A percentile compares a stretch with the other conserved stretches of the same genome.
These are phyloP conservation scores for Luffa aegyptiaca DNA, from an alignment of 306 rosid species.

Conservation along the genomic window DNA sequence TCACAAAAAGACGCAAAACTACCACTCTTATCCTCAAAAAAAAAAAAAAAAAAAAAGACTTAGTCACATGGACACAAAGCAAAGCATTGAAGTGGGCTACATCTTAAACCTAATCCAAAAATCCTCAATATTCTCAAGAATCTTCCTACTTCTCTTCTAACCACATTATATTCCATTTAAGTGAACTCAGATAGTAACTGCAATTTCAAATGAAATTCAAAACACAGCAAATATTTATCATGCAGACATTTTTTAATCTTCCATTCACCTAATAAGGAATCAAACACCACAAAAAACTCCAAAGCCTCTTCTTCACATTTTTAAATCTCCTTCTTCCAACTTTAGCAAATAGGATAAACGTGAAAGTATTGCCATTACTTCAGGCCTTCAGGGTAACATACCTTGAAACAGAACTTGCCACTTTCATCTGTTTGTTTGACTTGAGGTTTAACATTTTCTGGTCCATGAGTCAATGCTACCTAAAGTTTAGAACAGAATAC, in stretches of 20 bases:
- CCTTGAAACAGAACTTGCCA: slow-evolving; percentile 95
- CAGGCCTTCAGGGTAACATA: slow-evolving; percentile 22
- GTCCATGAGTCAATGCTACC: slow-evolving; percentile 99
- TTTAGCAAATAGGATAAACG: neutral
- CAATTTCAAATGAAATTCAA: neutral
- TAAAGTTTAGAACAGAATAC: slow-evolving; percentile 18
- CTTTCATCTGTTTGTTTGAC: slow-evolving; percentile 66
- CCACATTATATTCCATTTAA: neutral
- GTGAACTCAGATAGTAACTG: neutral
- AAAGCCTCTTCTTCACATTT: slow-evolving; percentile 11
- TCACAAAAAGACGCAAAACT: too few species aligned
- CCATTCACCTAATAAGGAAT: neutral
- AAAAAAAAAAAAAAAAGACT: too few species aligned
- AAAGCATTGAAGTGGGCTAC: neutral
- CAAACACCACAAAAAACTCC: neutral
- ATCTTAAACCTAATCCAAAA: neutral
- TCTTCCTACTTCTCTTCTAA: neutral
- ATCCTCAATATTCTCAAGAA: neutral
- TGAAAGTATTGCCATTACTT: neutral
- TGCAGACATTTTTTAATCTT: neutral
- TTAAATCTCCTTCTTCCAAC: slow-evolving; percentile 15
- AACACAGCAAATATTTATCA: neutral
- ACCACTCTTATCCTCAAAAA: too few species aligned
- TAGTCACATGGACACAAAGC: neutral
- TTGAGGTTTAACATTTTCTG: slow-evolving; percentile 88